phyloP scores from a whole-genome alignment of 768 basidiomycete genomes.

The Phallus indusiatus region DNA sequence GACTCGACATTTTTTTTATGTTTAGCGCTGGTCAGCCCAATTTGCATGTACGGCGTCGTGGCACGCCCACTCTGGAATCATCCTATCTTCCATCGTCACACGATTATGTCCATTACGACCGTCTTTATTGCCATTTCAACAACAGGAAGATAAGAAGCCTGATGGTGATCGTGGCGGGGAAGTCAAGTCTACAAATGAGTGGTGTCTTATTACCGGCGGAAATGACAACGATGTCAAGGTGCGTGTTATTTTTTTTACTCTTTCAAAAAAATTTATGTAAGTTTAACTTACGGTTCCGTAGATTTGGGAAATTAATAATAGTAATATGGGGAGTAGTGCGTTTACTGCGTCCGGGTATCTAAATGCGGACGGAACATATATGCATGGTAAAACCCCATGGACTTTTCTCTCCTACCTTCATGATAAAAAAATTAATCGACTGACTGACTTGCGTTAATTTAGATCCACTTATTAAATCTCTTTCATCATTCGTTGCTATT shows the following conservation, averaged over 20 bases:
- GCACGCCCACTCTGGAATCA: slow-evolving; percentile 72
- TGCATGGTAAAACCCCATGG: neutral
- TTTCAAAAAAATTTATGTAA: neutral
- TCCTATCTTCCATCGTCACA: slow-evolving; percentile 67
- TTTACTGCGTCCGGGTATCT: neutral
- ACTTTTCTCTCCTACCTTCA: no score
- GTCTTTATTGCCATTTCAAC: slow-evolving; percentile 16
- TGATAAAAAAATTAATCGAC: neutral
- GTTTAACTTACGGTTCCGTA: slow-evolving; percentile 11
- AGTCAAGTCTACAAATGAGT: slow-evolving; percentile 62
- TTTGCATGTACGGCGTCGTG: slow-evolving; percentile 84
- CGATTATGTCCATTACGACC: slow-evolving; percentile 8
- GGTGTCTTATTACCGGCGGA: slow-evolving; percentile 10
- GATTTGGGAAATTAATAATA: slow-evolving; percentile 31
- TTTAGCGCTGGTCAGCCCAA: slow-evolving; percentile 68
- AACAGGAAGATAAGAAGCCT: slow-evolving; percentile 29
- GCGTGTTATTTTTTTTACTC: neutral
- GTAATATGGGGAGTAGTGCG: slow-evolving; percentile 12
- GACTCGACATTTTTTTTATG: neutral
- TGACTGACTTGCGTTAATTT: slow-evolving; percentile 9
- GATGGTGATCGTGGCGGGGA: slow-evolving; percentile 71
- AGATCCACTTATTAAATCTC: slow-evolving; percentile 71
- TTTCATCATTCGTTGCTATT: slow-evolving; percentile 80
- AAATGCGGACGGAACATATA: neutral
- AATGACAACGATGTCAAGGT: slow-evolving; percentile 12